A percentile compares a stretch with the other conserved stretches of the same genome.
Conservation (phyloP, 148 eudicot genomes). For the Chenopodium quinoa region DNA sequence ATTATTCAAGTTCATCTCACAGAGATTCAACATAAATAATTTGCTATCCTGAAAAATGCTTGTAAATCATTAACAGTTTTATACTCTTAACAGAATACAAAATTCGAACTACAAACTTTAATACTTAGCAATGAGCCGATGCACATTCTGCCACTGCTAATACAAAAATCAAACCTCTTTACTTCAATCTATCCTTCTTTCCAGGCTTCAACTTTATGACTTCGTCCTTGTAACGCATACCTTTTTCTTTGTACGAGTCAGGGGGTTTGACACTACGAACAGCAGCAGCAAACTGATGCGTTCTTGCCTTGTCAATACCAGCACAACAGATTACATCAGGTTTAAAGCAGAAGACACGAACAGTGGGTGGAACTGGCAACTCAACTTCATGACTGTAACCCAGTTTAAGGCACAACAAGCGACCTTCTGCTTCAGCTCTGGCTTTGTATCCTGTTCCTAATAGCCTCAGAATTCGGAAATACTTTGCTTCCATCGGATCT, state of each 20-base stretch:
- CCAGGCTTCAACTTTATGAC: constrained; percentile 67
- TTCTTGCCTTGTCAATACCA: constrained; percentile 59
- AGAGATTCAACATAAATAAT: neutral
- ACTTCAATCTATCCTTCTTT: constrained; percentile 50
- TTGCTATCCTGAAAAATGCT: neutral
- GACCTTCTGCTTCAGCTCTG: constrained; percentile 73
- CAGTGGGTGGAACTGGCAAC: constrained; percentile 70
- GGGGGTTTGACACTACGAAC: constrained; percentile 75
- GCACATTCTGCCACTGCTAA: neutral
- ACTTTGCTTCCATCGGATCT: constrained; percentile 64
- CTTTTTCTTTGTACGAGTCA: constrained; percentile 68
- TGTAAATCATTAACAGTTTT: neutral
- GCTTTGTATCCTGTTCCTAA: constrained; percentile 88
- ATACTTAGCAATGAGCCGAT: neutral
- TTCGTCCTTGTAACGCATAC: constrained; percentile 73
- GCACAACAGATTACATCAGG: constrained; percentile 63
- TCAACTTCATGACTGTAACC: constrained; percentile 88
- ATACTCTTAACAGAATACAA: neutral
- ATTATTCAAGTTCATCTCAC: neutral
- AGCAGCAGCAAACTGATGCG: constrained; percentile 75
- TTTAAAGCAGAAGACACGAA: constrained; percentile 73
- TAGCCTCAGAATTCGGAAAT: constrained; percentile 67
- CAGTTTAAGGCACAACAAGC: constrained; percentile 55
- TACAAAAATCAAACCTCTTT: neutral
- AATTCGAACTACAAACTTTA: neutral